Percentiles rank a stretch among this genome's conserved stretches.
These are phyloP conservation scores for Hypholoma fasciculare DNA, from an alignment of 768 basidiomycete genomes.

Conservation along the genomic window DNA sequence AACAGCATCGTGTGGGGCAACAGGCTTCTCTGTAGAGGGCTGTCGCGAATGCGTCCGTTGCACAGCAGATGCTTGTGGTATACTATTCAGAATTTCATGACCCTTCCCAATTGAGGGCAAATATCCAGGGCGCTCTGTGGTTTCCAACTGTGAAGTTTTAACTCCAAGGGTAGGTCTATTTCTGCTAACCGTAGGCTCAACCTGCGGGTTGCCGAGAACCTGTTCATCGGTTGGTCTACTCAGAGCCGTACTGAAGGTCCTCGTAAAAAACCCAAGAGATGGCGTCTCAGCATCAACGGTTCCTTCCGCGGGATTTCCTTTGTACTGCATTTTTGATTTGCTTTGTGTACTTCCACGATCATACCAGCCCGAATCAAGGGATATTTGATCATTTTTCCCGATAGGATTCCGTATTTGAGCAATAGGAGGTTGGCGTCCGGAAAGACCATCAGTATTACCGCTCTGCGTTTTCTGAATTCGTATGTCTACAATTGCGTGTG, in stretches of 20 bases:
- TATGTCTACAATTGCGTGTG: too few species aligned
- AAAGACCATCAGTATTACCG: too few species aligned
- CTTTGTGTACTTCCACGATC: too few species aligned
- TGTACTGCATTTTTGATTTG: too few species aligned
- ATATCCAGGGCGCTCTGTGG: background rate
- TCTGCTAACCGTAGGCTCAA: background rate
- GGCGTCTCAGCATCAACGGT: conserved; percentile 3
- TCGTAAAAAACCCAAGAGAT: conserved; percentile 18
- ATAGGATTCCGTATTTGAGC: too few species aligned
- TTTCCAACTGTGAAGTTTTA: background rate
- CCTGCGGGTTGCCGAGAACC: background rate
- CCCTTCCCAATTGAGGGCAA: background rate
- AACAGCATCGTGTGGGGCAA: background rate
- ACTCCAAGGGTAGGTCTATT: background rate
- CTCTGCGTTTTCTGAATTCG: too few species aligned
- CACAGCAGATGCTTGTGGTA: background rate
- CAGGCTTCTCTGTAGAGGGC: background rate
- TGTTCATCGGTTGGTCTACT: conserved; percentile 1
- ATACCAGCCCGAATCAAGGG: too few species aligned
- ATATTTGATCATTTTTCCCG: too few species aligned
- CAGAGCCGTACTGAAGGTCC: conserved; percentile 9
- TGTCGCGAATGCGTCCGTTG: conserved; percentile 1
- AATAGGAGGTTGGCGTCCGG: too few species aligned
- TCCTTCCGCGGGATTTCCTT: background rate
- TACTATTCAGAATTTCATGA: background rate